Conservation (phyloP, 371 early-diverging fungal genomes). For the Mucor saturninus region DNA sequence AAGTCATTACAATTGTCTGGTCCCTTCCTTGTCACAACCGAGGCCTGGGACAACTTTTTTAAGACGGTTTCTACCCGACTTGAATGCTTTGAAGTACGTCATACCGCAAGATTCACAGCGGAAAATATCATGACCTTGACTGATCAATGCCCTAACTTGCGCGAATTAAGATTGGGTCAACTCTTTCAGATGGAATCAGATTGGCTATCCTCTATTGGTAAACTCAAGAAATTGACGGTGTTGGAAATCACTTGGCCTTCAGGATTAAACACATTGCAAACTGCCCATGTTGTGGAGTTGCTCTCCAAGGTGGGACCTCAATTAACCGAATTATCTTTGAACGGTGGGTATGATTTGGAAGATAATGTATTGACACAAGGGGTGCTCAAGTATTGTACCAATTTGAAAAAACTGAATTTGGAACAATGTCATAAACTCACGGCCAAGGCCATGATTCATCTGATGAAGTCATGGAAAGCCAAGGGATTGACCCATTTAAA, state of each 20-base stretch:
- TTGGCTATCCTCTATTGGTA: constrained; percentile 45
- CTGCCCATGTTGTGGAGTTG: constrained; percentile 16
- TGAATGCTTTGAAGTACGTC: constrained; percentile 59
- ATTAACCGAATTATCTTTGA: constrained; percentile 62
- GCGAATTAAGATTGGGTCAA: constrained; percentile 60
- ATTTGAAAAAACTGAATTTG: constrained; percentile 60
- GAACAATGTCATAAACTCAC: constrained; percentile 62
- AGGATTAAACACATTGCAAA: constrained; percentile 9
- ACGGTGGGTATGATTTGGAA: constrained; percentile 49
- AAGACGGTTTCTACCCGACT: constrained; percentile 53
- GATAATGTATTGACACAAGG: constrained; percentile 65
- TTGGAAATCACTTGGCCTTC: constrained; percentile 58
- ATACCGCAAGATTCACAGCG: constrained; percentile 66
- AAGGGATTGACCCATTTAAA: constrained; percentile 56
- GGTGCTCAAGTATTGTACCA: constrained; percentile 56
- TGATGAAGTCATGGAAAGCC: constrained; percentile 58
- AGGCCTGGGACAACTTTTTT: constrained; percentile 68
- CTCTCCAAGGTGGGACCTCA: constrained; percentile 13
- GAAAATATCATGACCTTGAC: constrained; percentile 60
- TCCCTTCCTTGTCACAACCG: constrained; percentile 69
- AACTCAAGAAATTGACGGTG: constrained; percentile 43
- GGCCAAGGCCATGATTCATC: constrained; percentile 57
- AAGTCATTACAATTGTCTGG: constrained; percentile 71
- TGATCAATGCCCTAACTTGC: constrained; percentile 58
- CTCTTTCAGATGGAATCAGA: constrained; percentile 59